Evolutionary conservation across 352 stramenopile genomes (phyloP).

Genomic region (Thalassiosira hispida): DNA sequence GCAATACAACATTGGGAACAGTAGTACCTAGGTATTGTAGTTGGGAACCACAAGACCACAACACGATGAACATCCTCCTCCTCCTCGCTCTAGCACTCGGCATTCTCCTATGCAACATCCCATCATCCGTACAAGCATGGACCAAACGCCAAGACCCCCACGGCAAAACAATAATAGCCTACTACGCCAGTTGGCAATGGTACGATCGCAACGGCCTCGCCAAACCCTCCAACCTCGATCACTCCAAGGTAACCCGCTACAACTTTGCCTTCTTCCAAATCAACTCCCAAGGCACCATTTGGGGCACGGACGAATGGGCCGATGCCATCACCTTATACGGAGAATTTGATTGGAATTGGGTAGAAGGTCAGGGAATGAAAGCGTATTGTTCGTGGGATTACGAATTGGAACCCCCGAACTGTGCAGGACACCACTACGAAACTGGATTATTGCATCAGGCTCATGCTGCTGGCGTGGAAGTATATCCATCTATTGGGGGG

Average conservation of each 20-base stretch:
- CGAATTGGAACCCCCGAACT: constrained; percentile 16
- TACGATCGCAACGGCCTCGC: constrained; percentile 32
- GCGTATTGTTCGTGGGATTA: constrained; percentile 54
- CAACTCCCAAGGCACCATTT: constrained; percentile 31
- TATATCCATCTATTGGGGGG: constrained; percentile 50
- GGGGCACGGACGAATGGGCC: constrained; percentile 49
- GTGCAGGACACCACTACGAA: constrained; percentile 34
- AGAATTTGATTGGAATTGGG: constrained; percentile 34
- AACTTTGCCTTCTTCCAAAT: constrained; percentile 69
- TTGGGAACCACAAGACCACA: too few species aligned
- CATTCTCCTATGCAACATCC: too few species aligned
- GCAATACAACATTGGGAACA: too few species aligned
- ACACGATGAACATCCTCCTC: too few species aligned
- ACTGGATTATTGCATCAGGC: constrained; percentile 45
- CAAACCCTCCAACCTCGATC: constrained; percentile 32
- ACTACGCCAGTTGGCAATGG: constrained; percentile 42
- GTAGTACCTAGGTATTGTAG: too few species aligned
- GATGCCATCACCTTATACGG: constrained; percentile 52
- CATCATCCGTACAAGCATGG: too few species aligned
- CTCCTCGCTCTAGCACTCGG: too few species aligned
- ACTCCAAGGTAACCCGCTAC: constrained; percentile 38
- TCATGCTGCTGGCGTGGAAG: constrained; percentile 41
- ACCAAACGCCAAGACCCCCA: background rate
- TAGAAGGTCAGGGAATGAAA: background rate
- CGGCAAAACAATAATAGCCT: constrained; percentile 30